Conservation (phyloP, 2,329 filamentous ascomycete species). For the Madurella mycetomatis region DNA sequence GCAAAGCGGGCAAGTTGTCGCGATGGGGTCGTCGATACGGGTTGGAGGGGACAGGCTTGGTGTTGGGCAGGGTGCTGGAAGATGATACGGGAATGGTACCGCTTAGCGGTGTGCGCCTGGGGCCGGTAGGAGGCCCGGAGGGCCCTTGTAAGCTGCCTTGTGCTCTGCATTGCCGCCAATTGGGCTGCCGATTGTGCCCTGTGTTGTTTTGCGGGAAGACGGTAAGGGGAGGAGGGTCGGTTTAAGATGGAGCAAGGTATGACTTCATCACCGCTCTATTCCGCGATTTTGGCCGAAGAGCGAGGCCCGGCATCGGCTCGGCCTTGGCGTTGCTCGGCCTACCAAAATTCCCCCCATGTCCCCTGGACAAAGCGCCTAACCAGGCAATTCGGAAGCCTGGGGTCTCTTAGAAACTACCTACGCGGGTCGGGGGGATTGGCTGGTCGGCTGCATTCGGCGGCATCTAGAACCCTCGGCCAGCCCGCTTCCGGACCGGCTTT, state of each 20-base stretch:
- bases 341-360: no score
- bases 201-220: not conserved
- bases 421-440: not conserved
- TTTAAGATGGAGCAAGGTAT: not conserved
- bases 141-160: conserved; percentile 16
- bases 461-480: conserved; percentile 48
- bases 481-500: conserved; percentile 55
- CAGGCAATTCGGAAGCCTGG: no score
- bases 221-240: not conserved
- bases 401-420: not conserved
- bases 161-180: conserved; percentile 21
- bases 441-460: not conserved
- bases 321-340: conserved; percentile 8
- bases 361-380: not conserved
- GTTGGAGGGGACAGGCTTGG: not conserved
- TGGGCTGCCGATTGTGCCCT: conserved; percentile 3
- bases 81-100: not conserved
- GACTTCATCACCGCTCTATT: conserved; percentile 5
- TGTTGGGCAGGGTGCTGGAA: not conserved
- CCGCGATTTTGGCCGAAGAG: conserved; percentile 17
- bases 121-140: conserved; percentile 18
- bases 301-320: conserved; percentile 16
- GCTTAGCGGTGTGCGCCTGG: conserved; percentile 15
- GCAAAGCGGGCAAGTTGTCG: not conserved
- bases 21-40: not conserved